Base-by-base conservation (phyloP, 176 grass and related monocot species). In the Guadua angustifolia region DNA sequence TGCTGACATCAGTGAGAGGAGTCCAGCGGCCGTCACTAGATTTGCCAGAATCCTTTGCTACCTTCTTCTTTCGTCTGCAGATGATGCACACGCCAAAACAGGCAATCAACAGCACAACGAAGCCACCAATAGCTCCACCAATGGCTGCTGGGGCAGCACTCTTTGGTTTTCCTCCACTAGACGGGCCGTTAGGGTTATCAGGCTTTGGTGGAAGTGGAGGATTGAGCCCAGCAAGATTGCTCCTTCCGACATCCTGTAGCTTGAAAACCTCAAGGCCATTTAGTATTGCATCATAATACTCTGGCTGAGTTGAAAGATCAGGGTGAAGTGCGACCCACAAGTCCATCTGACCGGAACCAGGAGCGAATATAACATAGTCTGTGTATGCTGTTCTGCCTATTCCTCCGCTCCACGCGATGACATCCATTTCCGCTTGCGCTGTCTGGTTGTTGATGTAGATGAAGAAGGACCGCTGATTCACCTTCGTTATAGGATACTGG, bases 201-300 rank as follows among this genome's bases (percentile, higher is more conserved):
- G 59, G 55, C 44, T 49, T 45, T 44, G 29, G 26, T 10, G 9
- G 44, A 71, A 74, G 56, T 4, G 79, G 55, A 12, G 88, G 88
- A 56, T 94, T 92, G 62, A 73, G 86, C 5, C 90, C 95, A 7
- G 82, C 75, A 74, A 97, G 90, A 45, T 77, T 92, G 2, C 90
- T 88, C 0, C 3, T 1, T n/a, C n/a, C n/a, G n/a, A n/a, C n/a
- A 25, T 63, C 13, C 39, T 69, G 60, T 43, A 92, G 11, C 81
- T 97, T 97, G 57, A 91, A 97, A 32, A 97, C 33, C 71, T 97
- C 92, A 4, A 97, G 88, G 35, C 94, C 94, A 66, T 97, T 97
- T 52, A 94, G 67, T 82, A 92, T 92, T 17, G 92, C 92, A 90
- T 97, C 94, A 63, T 15, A 91, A 47, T 84, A 97, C 86, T 83